Evolutionary conservation across 768 basidiomycete genomes (phyloP), one percentile per base, ranked within the genome.

Genomic region (Lanmaoa rubissima): DNA sequence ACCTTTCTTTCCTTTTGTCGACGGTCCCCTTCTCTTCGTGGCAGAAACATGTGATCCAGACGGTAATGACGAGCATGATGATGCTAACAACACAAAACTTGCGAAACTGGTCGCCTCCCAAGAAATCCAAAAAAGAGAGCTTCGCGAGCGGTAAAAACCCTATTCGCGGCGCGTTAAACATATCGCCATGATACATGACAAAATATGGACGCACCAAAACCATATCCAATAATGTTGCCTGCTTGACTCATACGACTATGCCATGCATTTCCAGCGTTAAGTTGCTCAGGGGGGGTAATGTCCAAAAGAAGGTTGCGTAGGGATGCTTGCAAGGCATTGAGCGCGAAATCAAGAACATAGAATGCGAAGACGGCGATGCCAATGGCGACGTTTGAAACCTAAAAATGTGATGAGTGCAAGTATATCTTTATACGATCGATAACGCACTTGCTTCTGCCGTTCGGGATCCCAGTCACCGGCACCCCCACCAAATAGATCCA

Each of bases 191-290:
- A 34, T 34, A 36, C n/a, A 48, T 14, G 43, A 34, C 24, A 47
- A 48, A 6, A 51, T 13, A 31, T 42, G 10, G 26, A 57, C 82
- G 55, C 66, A 90, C 92, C 94, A 68, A 96, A 89, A 2, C 91
- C 91, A 74, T 87, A 98, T 10, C 97, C 97, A 60, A 98, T 71
- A 48, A 98, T 96, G 68, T 97, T 98, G 21, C 94, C 97, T n/a
- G 94, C 86, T 68, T 98, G 94, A 43, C 86, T 88, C 90, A 98
- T 97, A 59, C 93, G 80, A 45, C 95, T 90, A 59, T 98, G 94
- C 94, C 96, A 99, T 35, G 97, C 97, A 74, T 98, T 99, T 5
- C 89, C 94, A n/a, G 86, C 81, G 54, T 88, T 94, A 13, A 98
- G 82, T 70, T 98, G 96, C 59, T 87, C 83, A 14, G 91, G 83